Base-by-base conservation (phyloP, 2,329 filamentous ascomycete species). In the Emergomyces orientalis region DNA sequence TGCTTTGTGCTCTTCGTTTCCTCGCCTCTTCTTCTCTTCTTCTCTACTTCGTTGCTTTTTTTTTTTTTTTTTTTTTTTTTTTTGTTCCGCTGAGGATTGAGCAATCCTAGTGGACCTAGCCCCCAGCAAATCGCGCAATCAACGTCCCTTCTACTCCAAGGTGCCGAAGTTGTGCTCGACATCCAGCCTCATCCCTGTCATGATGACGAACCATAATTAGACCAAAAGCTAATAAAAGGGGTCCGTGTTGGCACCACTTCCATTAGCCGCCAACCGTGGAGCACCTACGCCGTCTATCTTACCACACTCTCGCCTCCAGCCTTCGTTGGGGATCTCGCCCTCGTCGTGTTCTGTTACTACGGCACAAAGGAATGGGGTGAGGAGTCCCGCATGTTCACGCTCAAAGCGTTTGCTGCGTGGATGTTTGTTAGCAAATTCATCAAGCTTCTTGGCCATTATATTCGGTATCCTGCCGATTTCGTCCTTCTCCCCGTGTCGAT, bases 251-350 rank as follows among this genome's bases (percentile, higher is more conserved):
- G 54, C 59, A 58, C 47, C 63, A 56, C 62, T 59, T 55, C 19
- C 51, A 56, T 65, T 70, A 96, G 92, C 70, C 90, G 90, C 72
- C 93, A 97, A 74, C 88, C 86, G 58, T 97, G 92, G 91, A 96
- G 88, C 77, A 89, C 90, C 14, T 97, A 97, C 74, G 91, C 93
- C 59, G 86, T 97, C 65, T 90, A 97, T 77, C 81, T 96, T 72
- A 94, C 93, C 32, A 97, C 93, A 19, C 87, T 97, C 72, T 95
- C 91, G 54, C 94, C 92, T 47, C 87, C 95, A 71, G 90, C 92
- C 37, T 86, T 96, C 66, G 74, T 88, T 57, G 83, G 90, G 68
- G 93, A 97, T 75, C 83, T 87, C 34, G 79, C 90, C 45, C 81
- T 94, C 59, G 81, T 93, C 65, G 83, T 81, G 65, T 81, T 88